Evolutionary conservation across 768 basidiomycete genomes (phyloP), one percentile per base, ranked within the genome.

Genomic region (Candolleomyces aberdarensis): DNA sequence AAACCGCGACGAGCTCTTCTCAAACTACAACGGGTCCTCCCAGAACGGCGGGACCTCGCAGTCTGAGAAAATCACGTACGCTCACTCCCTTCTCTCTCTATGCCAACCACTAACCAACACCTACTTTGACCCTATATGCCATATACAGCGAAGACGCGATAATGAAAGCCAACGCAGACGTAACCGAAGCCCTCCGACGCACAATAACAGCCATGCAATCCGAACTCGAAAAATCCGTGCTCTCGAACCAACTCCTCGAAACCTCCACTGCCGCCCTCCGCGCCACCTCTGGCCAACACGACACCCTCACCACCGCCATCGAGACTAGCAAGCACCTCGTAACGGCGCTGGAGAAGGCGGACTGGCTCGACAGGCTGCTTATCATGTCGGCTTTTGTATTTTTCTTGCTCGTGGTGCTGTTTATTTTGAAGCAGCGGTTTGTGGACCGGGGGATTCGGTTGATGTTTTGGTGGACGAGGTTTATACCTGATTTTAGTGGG

Each of bases 311-410:
- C 40, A 78, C 80, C 56, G 70, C 96, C 59, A 85, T 98, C 70
- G 77, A 79, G 54, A 87, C 89, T 49, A 96, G 95, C 2, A 90
- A 91, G 67, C 83, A 89, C 29, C 85, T 99, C 63, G 86, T 98
- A 64, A 91, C 88, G 14, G 85, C 88, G 0, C 86, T 99, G 52
- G 92, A 97, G 74, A 88, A 89, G 62, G 84, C 94, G 15, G 96
- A 98, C 78, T 89, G 91, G 86, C 78, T 96, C 19, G 97, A 99
- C 77, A 89, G 96, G 6, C 71, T 97, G 31, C 76, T 98, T 63
- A 89, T 99, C 66, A 75, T 94, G 58, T 80, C 86, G 1, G 92
- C 85, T 0, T 85, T 98, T 40, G 70, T 79, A 11, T 92, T 98
- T 72, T 99, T 99, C 77, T 63, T 87, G 61, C 83, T 95, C 17